These are phyloP conservation scores for Arctium minus DNA, from an alignment of 129 eudicot genomes.

Conservation along the genomic window DNA sequence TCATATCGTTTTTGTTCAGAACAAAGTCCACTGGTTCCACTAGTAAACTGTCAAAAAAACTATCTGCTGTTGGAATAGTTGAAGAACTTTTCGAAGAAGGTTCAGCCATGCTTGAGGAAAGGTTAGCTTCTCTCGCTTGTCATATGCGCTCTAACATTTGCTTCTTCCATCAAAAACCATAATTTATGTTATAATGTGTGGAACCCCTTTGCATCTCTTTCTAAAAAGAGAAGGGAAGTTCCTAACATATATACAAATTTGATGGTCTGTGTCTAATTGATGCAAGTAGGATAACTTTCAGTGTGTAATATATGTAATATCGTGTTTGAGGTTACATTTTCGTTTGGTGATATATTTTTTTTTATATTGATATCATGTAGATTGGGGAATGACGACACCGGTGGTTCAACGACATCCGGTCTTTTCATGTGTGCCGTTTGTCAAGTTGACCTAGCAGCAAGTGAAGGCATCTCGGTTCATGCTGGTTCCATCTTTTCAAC, in stretches of 20 bases:
- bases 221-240: not conserved
- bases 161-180: not conserved
- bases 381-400: slow-evolving; percentile 58
- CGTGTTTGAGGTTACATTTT: not conserved
- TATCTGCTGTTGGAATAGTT: slow-evolving; percentile 69
- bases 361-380: slow-evolving; percentile 31
- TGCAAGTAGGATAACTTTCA: not conserved
- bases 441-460: slow-evolving; percentile 73
- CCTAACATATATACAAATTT: not conserved
- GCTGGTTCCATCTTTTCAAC: slow-evolving; percentile 89
- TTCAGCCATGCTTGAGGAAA: slow-evolving; percentile 94
- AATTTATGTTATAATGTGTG: not conserved
- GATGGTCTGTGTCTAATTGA: not conserved
- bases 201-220: not conserved
- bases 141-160: not conserved
- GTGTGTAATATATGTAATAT: too few relatives aligned
- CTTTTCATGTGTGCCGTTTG: slow-evolving; percentile 77
- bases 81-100: slow-evolving; percentile 96
- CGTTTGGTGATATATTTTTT: not conserved
- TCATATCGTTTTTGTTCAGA: slow-evolving; percentile 59
- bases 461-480: slow-evolving; percentile 87
- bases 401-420: slow-evolving; percentile 40
- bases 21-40: slow-evolving; percentile 47
- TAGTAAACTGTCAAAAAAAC: slow-evolving; percentile 56
- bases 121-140: slow-evolving; percentile 37